Percentiles rank a stretch among this genome's conserved stretches.
These are phyloP conservation scores for Xanthoceras sorbifolium DNA, from an alignment of 345 rosid species.

Conservation along the genomic window DNA sequence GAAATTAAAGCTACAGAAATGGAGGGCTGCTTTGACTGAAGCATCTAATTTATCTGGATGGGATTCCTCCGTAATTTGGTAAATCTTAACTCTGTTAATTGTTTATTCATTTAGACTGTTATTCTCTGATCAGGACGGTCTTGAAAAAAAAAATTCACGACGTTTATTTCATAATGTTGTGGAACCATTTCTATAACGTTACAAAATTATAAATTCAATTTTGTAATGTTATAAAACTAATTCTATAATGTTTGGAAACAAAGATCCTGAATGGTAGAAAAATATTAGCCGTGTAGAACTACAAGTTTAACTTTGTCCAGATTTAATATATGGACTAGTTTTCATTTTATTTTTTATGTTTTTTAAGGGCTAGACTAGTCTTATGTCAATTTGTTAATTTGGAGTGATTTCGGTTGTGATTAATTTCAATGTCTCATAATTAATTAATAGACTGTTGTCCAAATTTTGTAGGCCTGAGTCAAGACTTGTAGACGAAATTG, in stretches of 20 bases:
- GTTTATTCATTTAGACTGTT: no score
- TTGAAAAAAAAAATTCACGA: no score
- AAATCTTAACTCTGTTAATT: not conserved
- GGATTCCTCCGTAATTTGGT: constrained; percentile 11
- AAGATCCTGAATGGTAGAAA: no score
- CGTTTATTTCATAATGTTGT: no score
- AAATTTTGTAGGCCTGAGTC: constrained; percentile 33
- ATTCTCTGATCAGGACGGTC: not conserved
- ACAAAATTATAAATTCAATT: no score
- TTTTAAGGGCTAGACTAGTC: not conserved
- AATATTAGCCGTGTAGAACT: no score
- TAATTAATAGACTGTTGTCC: not conserved
- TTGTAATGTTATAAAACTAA: no score
- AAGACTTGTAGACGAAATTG: constrained; percentile 33
- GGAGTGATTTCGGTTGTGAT: not conserved
- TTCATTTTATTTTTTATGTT: not conserved
- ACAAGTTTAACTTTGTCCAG: no score
- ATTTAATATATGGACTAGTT: no score
- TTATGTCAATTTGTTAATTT: not conserved
- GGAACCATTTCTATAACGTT: no score
- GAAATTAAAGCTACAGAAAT: constrained; percentile 10
- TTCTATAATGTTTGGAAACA: no score
- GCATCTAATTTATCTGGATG: constrained; percentile 18
- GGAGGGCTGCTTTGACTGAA: constrained; percentile 28
- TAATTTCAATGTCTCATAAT: not conserved